A percentile compares a stretch with the other conserved stretches of the same genome.
These are phyloP conservation scores for Verticillium zaregamsianum DNA, from an alignment of 2,329 filamentous ascomycete genomes.

Conservation along the genomic window DNA sequence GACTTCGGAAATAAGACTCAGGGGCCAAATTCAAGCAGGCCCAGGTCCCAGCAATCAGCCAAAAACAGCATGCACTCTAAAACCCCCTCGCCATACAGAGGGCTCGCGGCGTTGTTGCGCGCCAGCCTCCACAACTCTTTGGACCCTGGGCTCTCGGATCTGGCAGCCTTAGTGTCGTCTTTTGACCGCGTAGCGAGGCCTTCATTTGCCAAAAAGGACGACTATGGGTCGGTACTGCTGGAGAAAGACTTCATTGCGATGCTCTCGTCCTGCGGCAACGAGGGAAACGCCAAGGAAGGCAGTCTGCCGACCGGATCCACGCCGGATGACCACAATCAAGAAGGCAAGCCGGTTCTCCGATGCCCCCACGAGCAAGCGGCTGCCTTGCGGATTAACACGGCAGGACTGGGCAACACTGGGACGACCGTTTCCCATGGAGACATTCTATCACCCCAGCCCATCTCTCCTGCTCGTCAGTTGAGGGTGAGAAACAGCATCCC, in stretches of 20 bases:
- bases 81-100: neutral
- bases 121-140: slow-evolving; percentile 10
- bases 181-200: slow-evolving; percentile 21
- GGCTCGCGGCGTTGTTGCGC: slow-evolving; percentile 5
- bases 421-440: slow-evolving; percentile 7
- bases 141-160: slow-evolving; percentile 20
- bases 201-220: slow-evolving; percentile 14
- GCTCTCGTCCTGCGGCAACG: neutral
- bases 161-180: slow-evolving; percentile 22
- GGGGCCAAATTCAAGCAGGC: neutral
- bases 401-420: neutral
- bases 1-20: neutral
- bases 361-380: slow-evolving; percentile 22
- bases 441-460: slow-evolving; percentile 42
- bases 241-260: neutral
- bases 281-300: neutral
- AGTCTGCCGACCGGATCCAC: neutral
- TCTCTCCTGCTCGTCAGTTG: slow-evolving; percentile 40
- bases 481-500: slow-evolving; percentile 46
- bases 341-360: slow-evolving; percentile 5
- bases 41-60: neutral
- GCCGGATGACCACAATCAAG: neutral
- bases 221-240: slow-evolving; percentile 1
- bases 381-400: slow-evolving; percentile 15
- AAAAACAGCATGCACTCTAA: neutral